phyloP scores from a whole-genome alignment of 2,329 filamentous ascomycete species.

The Cyclaneusma minus region DNA sequence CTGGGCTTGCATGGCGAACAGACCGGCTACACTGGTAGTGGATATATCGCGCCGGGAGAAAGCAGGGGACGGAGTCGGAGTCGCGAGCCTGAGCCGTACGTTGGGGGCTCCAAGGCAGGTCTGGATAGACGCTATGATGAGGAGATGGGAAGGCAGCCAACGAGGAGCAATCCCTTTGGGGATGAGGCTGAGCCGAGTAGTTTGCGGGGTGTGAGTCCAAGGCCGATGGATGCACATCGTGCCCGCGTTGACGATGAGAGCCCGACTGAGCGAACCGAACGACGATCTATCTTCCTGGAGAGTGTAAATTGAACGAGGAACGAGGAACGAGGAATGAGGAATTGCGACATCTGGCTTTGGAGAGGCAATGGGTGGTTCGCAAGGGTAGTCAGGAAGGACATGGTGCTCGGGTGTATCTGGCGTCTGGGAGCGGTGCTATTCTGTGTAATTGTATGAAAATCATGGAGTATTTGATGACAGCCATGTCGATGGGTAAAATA shows the following conservation, averaged over 20 bases:
- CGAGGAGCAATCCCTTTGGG: conserved; percentile 49
- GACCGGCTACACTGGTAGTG: conserved; percentile 26
- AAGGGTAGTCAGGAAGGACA: too few species aligned
- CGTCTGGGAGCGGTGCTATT: too few species aligned
- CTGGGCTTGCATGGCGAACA: conserved; percentile 32
- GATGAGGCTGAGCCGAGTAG: conserved; percentile 45
- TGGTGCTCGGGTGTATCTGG: too few species aligned
- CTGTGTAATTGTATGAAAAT: too few species aligned
- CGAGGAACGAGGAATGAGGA: background rate
- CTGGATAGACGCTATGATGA: conserved; percentile 28
- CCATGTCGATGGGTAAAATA: too few species aligned
- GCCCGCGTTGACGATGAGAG: conserved; percentile 28
- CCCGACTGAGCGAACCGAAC: conserved; percentile 51
- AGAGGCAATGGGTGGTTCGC: conserved; percentile 3
- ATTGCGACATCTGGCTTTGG: conserved; percentile 1
- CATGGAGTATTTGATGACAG: too few species aligned
- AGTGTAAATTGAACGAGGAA: too few species aligned
- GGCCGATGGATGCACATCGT: conserved; percentile 45
- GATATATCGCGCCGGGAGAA: conserved; percentile 28
- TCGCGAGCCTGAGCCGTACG: conserved; percentile 26
- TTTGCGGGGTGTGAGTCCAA: conserved; percentile 58
- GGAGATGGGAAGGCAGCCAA: conserved; percentile 24
- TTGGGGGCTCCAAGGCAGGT: conserved; percentile 23
- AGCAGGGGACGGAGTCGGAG: conserved; percentile 24
- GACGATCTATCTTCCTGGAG: conserved; percentile 56